phyloP scores from a whole-genome alignment of 768 basidiomycete species.

The Tylopilus plumbeoviolaceoides region DNA sequence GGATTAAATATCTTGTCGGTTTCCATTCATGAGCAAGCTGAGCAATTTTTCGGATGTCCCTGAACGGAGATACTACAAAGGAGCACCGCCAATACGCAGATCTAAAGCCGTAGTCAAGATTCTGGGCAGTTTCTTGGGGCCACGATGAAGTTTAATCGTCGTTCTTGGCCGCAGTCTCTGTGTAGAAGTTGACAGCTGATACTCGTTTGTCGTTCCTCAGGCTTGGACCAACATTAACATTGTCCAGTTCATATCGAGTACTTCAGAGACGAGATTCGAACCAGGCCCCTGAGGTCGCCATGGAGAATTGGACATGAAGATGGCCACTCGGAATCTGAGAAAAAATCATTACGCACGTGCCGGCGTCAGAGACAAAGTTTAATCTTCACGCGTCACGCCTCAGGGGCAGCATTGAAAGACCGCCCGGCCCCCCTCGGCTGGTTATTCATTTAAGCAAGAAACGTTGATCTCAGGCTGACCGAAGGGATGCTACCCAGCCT shows the following conservation, averaged over 20 bases:
- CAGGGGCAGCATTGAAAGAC: no score
- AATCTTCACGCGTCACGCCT: no score
- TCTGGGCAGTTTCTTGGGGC: background rate
- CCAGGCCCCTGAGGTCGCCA: background rate
- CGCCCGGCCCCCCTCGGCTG: no score
- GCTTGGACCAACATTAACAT: background rate
- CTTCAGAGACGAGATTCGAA: background rate
- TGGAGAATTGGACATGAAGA: no score
- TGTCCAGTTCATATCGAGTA: background rate
- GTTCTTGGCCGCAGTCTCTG: background rate
- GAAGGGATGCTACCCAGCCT: no score
- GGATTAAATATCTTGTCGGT: constrained; percentile 8
- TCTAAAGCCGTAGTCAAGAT: background rate
- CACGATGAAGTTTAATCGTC: background rate
- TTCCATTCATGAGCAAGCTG: background rate
- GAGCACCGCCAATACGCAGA: constrained; percentile 1
- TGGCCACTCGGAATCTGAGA: no score
- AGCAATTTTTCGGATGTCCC: background rate
- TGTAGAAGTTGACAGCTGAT: background rate
- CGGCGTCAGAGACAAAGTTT: no score
- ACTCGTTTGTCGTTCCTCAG: background rate
- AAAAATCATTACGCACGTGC: no score
- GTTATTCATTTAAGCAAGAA: no score
- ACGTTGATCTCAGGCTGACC: no score
- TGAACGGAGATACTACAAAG: background rate